Base-by-base conservation (phyloP, 345 rosid genomes). In the Eucalyptus sp. region DNA sequence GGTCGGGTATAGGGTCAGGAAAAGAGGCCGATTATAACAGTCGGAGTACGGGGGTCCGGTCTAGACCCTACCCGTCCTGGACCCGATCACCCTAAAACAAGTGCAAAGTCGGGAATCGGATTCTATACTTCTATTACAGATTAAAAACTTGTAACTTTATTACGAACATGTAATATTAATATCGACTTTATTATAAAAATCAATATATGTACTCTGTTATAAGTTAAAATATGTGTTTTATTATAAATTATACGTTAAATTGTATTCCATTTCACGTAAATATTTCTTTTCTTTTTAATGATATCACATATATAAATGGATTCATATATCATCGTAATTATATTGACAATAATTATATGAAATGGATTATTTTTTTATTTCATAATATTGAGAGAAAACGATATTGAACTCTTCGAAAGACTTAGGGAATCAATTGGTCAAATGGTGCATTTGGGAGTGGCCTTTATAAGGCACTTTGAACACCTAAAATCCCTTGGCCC, bases 401-500 rank as follows among this genome's bases (percentile, higher is more conserved):
- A 18, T 3, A 10, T 27, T 60, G 0, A 10, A 0, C 29, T 58
- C 64, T 56, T 56, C 62, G 3, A 8, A 24, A 10, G 62, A 56
- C 27, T 56, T 56, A 25, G 64, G 29, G 64, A 60, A 27, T 27
- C 2, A 29, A 60, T 60, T 60, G 66, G 66, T 60, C 66, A 27
- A 60, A 60, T 3, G 20, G 7, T 0, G 52, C 17, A 0, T 50
- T 50, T 15, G 18, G 18, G 0, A 50, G 7, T 50, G 18, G 52
- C 7, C 52, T 15, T 50, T 50, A 50, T 7, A 50, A 50, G 1
- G 1, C 1, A 14, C 51, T 50, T 14, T 50, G 52, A 0, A 50
- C 52, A 50, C 52, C 52, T 0, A 50, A 15, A 14, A 1, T 50
- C 52, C 0, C 7, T 50, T 50, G 1, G 52, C 0, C 52, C 17